phyloP scores from a whole-genome alignment of 176 grass and related monocot genomes.

The Cenchrus fungigraminus region DNA sequence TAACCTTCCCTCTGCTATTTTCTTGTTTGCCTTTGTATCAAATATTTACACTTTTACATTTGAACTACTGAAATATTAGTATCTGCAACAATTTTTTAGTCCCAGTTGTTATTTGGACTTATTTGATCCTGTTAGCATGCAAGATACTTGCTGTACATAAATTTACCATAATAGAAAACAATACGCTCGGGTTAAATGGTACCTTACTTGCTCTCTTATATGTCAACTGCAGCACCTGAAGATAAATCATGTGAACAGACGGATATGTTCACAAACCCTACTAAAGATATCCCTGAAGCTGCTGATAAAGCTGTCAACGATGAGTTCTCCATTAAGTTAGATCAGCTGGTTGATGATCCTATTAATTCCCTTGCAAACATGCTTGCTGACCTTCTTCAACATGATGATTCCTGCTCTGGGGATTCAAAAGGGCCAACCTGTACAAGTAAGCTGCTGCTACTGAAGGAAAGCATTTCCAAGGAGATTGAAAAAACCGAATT shows the following conservation, averaged over 20 bases:
- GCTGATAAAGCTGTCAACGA: slow-evolving; percentile 24
- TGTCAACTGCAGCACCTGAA: slow-evolving; percentile 57
- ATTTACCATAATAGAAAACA: background rate
- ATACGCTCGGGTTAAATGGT: background rate
- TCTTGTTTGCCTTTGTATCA: slow-evolving; percentile 4
- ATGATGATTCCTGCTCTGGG: slow-evolving; percentile 72
- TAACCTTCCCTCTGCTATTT: background rate
- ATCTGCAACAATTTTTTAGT: background rate
- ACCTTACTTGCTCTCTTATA: slow-evolving; percentile 27
- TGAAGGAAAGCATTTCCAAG: slow-evolving; percentile 81
- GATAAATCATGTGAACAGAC: slow-evolving; percentile 55
- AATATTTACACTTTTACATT: background rate
- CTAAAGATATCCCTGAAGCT: slow-evolving; percentile 29
- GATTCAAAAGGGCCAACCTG: slow-evolving; percentile 63
- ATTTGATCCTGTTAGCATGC: background rate
- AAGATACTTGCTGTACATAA: background rate
- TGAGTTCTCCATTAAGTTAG: slow-evolving; percentile 50
- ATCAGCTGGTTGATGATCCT: slow-evolving; percentile 54
- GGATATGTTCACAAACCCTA: slow-evolving; percentile 36
- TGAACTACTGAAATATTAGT: slow-evolving; percentile 2
- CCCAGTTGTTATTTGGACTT: background rate
- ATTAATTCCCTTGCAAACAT: slow-evolving; percentile 58
- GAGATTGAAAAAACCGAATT: slow-evolving; percentile 83
- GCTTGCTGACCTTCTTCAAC: slow-evolving; percentile 61
- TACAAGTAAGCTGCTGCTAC: slow-evolving; percentile 59